phyloP scores from a whole-genome alignment of 208 protist genomes.

The Porcisia hertigi region DNA sequence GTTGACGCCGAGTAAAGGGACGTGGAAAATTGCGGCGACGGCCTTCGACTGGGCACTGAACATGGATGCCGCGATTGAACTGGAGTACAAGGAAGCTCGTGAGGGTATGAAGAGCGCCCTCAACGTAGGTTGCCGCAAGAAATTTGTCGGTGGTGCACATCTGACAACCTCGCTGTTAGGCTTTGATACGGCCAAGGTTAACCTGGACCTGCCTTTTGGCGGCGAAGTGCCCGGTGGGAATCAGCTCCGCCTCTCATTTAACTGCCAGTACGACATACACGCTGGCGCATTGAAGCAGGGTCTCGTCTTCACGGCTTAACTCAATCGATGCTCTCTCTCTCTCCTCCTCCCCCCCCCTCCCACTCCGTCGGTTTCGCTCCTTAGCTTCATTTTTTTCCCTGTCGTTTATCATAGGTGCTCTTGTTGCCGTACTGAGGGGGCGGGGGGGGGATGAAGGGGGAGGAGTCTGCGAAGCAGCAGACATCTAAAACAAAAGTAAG shows the following conservation, averaged over 20 bases:
- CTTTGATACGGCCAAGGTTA: constrained; percentile 67
- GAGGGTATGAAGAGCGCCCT: constrained; percentile 63
- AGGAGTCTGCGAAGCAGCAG: neutral
- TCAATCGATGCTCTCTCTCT: neutral
- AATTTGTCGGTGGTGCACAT: constrained; percentile 73
- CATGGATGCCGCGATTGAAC: constrained; percentile 68
- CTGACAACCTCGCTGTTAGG: constrained; percentile 56
- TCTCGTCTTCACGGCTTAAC: constrained; percentile 72
- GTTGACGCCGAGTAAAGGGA: constrained; percentile 72
- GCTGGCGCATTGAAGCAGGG: constrained; percentile 77
- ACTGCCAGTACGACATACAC: constrained; percentile 84
- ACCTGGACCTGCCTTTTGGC: constrained; percentile 82
- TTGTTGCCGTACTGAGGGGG: neutral
- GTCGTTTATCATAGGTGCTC: neutral
- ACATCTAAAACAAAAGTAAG: neutral
- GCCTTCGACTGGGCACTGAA: constrained; percentile 65
- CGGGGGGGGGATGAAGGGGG: neutral
- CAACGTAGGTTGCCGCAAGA: constrained; percentile 67
- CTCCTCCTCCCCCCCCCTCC: too few relatives aligned
- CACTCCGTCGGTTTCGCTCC: neutral
- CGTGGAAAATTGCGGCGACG: constrained; percentile 78
- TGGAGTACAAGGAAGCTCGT: constrained; percentile 77
- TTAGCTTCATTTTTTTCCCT: neutral
- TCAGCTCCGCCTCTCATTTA: constrained; percentile 67
- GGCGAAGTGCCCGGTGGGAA: constrained; percentile 69